A percentile compares a stretch with the other conserved stretches of the same genome.
phyloP scores from a whole-genome alignment of 1,284 basidiomycete genomes.

The Neonothopanus nambi region DNA sequence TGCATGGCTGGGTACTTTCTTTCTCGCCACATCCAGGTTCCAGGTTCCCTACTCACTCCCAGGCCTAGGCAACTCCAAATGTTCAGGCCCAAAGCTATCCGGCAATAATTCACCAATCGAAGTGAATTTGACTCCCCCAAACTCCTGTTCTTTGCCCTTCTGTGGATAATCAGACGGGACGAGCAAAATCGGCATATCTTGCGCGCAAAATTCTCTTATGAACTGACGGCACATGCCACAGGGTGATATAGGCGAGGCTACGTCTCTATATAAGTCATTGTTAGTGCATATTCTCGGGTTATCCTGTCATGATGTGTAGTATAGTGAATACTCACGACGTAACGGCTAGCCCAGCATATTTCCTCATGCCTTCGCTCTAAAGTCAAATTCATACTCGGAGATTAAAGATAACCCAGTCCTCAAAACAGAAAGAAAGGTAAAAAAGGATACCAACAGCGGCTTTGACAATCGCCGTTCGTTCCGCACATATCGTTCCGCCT shows the following conservation, averaged over 20 bases:
- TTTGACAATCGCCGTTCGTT: conserved; percentile 73
- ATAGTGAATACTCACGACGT: conserved; percentile 57
- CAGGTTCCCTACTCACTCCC: too few relatives aligned
- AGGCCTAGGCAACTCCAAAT: conserved; percentile 50
- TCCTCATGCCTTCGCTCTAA: conserved; percentile 60
- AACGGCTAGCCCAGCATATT: conserved; percentile 62
- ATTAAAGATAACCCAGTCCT: too few relatives aligned
- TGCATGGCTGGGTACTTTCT: too few relatives aligned
- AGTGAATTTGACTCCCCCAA: conserved; percentile 57
- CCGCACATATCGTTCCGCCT: conserved; percentile 71
- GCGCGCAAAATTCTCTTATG: conserved; percentile 74
- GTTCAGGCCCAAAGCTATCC: conserved; percentile 86
- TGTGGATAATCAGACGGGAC: conserved; percentile 54
- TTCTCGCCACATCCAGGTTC: too few relatives aligned
- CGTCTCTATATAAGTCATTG: conserved; percentile 52
- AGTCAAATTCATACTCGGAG: not conserved
- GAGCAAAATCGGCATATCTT: conserved; percentile 65
- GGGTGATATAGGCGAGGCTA: conserved; percentile 56
- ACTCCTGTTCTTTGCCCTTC: conserved; percentile 16
- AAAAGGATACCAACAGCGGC: conserved; percentile 51
- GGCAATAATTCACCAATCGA: conserved; percentile 81
- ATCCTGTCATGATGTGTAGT: not conserved
- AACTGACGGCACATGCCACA: conserved; percentile 84
- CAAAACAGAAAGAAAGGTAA: too few relatives aligned
- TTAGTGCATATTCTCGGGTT: not conserved